Conservation (phyloP, 169 alveolate species). For the Perkinsus marinus region DNA sequence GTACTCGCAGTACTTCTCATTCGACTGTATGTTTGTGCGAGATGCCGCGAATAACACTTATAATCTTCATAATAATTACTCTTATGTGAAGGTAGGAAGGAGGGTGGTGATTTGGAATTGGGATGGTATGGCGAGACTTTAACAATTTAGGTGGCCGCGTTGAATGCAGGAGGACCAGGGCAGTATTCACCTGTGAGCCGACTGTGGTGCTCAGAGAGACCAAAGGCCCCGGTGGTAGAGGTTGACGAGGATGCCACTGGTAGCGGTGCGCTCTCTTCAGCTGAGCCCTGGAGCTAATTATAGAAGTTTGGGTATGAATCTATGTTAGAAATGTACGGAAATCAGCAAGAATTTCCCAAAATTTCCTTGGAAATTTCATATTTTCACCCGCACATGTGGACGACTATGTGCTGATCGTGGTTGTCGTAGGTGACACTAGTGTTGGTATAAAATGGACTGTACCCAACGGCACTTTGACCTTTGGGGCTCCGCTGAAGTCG, state of each 20-base stretch:
- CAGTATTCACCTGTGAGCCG: neutral
- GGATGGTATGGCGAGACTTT: neutral
- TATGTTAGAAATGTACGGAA: no score
- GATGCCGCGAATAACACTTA: neutral
- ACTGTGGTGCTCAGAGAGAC: neutral
- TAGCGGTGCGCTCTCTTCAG: no score
- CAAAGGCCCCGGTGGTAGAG: neutral
- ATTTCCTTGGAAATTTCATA: no score
- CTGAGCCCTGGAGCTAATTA: no score
- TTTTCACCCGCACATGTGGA: no score
- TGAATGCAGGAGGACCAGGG: neutral
- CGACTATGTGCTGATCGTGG: no score
- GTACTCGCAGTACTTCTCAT: neutral
- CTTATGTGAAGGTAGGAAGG: neutral
- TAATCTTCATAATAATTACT: neutral
- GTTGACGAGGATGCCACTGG: neutral
- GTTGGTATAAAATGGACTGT: neutral
- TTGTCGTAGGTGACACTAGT: neutral
- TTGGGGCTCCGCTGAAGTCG: neutral
- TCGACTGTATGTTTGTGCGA: neutral
- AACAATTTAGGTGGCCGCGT: neutral
- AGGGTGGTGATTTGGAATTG: neutral
- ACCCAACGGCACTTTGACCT: neutral
- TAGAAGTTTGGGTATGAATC: no score
- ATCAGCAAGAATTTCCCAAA: no score